phyloP scores from a whole-genome alignment of 805 yeast genomes.

The Starmerella sp. region DNA sequence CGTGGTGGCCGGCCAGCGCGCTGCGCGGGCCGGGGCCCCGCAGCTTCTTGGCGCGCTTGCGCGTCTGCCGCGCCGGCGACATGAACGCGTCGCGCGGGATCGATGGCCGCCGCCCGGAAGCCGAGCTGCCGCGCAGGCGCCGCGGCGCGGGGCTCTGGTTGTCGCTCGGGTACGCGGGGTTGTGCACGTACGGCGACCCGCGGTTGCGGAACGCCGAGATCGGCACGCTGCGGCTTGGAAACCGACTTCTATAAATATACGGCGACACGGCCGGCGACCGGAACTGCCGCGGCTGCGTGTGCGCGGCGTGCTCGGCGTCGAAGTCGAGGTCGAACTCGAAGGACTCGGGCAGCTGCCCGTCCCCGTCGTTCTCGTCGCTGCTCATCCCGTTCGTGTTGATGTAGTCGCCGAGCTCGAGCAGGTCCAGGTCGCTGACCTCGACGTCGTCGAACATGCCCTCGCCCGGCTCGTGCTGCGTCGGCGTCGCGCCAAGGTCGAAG shows the following conservation, averaged over 20 bases:
- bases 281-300: slow-evolving; percentile 7
- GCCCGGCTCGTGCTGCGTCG: not conserved
- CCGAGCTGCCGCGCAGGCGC: slow-evolving; percentile 16
- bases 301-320: slow-evolving; percentile 4
- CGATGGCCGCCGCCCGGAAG: slow-evolving; percentile 20
- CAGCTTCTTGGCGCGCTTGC: slow-evolving; percentile 7
- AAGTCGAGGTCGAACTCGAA: slow-evolving; percentile 26
- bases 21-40: slow-evolving; percentile 2
- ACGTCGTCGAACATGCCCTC: slow-evolving; percentile 21
- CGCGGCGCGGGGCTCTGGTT: slow-evolving; percentile 16
- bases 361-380: slow-evolving; percentile 44
- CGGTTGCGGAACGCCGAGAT: slow-evolving; percentile 85
- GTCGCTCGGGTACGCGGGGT: slow-evolving; percentile 16
- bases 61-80: slow-evolving; percentile 25
- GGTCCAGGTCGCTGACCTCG: slow-evolving; percentile 36
- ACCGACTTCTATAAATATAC: slow-evolving; percentile 28
- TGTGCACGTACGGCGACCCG: slow-evolving; percentile 33
- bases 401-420: slow-evolving; percentile 53
- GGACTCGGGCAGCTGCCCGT: not conserved
- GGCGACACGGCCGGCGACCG: slow-evolving; percentile 22
- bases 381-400: slow-evolving; percentile 71
- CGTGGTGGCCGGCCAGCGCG: not conserved
- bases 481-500: not conserved
- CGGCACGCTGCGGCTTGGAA: slow-evolving; percentile 42
- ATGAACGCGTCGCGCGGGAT: slow-evolving; percentile 23